Conservation (phyloP, 1,284 basidiomycete genomes). For the Papiliotrema flavescens region DNA sequence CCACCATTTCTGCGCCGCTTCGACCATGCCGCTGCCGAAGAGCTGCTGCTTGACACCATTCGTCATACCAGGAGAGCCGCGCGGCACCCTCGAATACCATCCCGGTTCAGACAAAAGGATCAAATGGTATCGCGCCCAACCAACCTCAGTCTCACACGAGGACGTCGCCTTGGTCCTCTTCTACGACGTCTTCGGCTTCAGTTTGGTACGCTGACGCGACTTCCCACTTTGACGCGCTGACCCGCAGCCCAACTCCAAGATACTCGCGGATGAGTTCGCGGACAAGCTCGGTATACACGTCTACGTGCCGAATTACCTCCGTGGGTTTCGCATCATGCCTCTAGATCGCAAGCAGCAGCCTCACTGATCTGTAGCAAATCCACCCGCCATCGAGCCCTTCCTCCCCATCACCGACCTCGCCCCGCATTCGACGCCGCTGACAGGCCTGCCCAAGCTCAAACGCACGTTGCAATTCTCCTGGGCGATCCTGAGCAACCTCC, state of each 20-base stretch:
- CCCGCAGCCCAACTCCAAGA: slow-evolving; percentile 55
- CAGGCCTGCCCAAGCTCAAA: slow-evolving; percentile 6
- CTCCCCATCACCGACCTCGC: slow-evolving; percentile 17
- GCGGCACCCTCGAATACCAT: slow-evolving; percentile 19
- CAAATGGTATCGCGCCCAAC: slow-evolving; percentile 35
- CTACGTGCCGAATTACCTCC: slow-evolving; percentile 53
- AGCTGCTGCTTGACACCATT: slow-evolving; percentile 30
- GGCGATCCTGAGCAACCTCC: slow-evolving; percentile 7
- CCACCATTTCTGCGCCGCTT: no score
- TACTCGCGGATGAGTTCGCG: slow-evolving; percentile 62
- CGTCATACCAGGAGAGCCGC: slow-evolving; percentile 22
- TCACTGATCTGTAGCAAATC: slow-evolving; percentile 13
- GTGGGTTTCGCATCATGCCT: slow-evolving; percentile 11
- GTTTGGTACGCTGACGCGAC: slow-evolving; percentile 43
- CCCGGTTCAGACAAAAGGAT: slow-evolving; percentile 7
- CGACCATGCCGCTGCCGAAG: slow-evolving; percentile 21
- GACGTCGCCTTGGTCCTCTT: slow-evolving; percentile 55
- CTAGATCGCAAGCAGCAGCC: not conserved
- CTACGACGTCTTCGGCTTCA: slow-evolving; percentile 61
- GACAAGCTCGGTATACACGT: slow-evolving; percentile 58
- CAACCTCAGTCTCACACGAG: slow-evolving; percentile 18
- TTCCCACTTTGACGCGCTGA: not conserved
- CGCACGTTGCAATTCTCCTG: slow-evolving; percentile 3
- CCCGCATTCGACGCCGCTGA: slow-evolving; percentile 17
- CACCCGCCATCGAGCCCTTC: slow-evolving; percentile 14